Conservation (phyloP, 441 rosid species). For the Corymbia calophylla region DNA sequence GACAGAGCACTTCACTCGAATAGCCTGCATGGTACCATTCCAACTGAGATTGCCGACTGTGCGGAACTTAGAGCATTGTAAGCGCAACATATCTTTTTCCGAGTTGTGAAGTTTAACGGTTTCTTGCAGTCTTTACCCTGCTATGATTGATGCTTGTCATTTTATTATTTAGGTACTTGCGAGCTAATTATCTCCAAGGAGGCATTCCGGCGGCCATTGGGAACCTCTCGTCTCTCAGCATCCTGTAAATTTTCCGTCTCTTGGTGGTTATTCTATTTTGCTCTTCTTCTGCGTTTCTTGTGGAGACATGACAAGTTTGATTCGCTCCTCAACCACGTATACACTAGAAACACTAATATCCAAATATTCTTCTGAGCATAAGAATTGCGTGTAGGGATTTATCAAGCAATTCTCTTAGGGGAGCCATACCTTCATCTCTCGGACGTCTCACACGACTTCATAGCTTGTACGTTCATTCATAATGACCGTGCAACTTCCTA, state of each 20-base stretch:
- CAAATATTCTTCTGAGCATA: background rate
- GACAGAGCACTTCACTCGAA: slow-evolving; percentile 89
- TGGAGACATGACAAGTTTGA: background rate
- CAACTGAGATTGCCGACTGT: slow-evolving; percentile 69
- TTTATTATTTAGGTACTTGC: slow-evolving; percentile 51
- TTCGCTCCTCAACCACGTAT: background rate
- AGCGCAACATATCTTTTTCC: slow-evolving; percentile 13
- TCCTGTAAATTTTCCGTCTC: slow-evolving; percentile 40
- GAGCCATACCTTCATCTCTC: slow-evolving; percentile 78
- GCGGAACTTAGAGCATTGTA: slow-evolving; percentile 85
- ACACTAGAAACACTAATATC: background rate
- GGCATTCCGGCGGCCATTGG: slow-evolving; percentile 80
- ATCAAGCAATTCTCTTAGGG: slow-evolving; percentile 84
- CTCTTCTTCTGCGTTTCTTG: background rate
- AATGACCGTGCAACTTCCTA: background rate
- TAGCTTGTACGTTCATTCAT: slow-evolving; percentile 46
- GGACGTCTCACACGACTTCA: slow-evolving; percentile 61
- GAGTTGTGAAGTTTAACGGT: background rate
- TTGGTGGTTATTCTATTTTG: background rate
- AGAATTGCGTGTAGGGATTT: slow-evolving; percentile 52
- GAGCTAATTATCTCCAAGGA: slow-evolving; percentile 89
- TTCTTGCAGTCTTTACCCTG: background rate
- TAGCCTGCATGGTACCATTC: slow-evolving; percentile 78
- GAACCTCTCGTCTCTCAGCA: slow-evolving; percentile 68
- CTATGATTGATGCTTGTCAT: background rate